phyloP scores from a whole-genome alignment of 2,329 filamentous ascomycete species.

The Cladosporium sp. region DNA sequence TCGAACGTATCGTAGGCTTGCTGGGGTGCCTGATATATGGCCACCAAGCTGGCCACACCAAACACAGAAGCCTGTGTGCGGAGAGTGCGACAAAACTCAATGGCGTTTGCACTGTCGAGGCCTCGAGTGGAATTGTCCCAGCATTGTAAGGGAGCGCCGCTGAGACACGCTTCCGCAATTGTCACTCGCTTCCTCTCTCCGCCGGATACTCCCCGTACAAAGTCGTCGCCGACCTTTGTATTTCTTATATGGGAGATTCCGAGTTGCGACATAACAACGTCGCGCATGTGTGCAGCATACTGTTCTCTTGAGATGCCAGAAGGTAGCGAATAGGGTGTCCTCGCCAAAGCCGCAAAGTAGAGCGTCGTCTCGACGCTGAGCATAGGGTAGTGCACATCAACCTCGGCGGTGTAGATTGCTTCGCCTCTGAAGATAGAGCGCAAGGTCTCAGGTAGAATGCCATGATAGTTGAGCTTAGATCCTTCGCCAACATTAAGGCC shows the following conservation, averaged over 20 bases:
- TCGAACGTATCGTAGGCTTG: conserved; percentile 66
- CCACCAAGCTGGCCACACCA: conserved; percentile 62
- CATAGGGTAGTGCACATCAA: conserved; percentile 76
- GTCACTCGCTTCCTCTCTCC: conserved; percentile 76
- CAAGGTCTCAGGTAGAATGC: conserved; percentile 69
- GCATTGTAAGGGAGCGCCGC: conserved; percentile 51
- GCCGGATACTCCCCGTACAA: conserved; percentile 68
- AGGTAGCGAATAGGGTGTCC: conserved; percentile 60
- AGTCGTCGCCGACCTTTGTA: conserved; percentile 71
- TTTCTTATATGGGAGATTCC: conserved; percentile 69
- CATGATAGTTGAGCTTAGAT: conserved; percentile 79
- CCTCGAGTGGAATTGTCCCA: conserved; percentile 78
- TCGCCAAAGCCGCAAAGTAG: conserved; percentile 70
- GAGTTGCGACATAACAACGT: conserved; percentile 72
- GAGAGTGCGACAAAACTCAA: conserved; percentile 70
- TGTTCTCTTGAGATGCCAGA: conserved; percentile 51
- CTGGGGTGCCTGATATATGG: conserved; percentile 70
- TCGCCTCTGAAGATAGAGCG: conserved; percentile 74
- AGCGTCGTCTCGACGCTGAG: conserved; percentile 75
- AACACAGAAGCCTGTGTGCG: conserved; percentile 65
- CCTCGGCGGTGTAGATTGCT: conserved; percentile 81
- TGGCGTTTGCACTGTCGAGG: conserved; percentile 69
- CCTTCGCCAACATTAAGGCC: conserved; percentile 68
- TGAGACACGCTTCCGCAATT: conserved; percentile 74
- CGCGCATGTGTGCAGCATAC: conserved; percentile 61